Evolutionary conservation across 2,329 filamentous ascomycete genomes (phyloP).

Genomic region (Sporothrix variecibatus): DNA sequence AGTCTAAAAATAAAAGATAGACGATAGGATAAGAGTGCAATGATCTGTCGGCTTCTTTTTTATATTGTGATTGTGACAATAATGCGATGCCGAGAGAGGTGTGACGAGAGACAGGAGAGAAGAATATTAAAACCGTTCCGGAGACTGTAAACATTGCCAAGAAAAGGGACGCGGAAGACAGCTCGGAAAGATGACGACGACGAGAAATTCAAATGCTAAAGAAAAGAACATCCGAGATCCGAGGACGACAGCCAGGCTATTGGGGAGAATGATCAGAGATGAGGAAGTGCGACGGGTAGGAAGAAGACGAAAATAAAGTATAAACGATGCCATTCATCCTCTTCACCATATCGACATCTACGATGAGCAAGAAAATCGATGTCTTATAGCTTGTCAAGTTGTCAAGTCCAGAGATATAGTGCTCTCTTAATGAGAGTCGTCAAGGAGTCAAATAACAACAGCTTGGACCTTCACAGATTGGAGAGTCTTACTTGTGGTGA

Average conservation of each 20-base stretch:
- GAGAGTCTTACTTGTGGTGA: too few relatives aligned
- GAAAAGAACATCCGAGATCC: background rate
- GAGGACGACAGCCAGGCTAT: background rate
- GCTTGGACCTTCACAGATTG: too few relatives aligned
- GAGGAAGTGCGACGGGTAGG: background rate
- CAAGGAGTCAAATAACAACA: too few relatives aligned
- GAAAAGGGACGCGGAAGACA: background rate
- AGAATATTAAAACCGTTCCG: constrained; percentile 2
- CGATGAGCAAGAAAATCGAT: background rate
- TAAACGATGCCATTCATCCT: background rate
- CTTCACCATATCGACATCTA: background rate
- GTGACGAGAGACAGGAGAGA: background rate
- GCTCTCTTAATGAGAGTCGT: background rate
- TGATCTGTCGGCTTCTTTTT: background rate
- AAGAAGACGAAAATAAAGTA: background rate
- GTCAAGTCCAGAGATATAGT: background rate
- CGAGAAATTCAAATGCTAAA: background rate
- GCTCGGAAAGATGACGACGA: background rate
- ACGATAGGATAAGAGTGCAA: background rate
- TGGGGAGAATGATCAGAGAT: constrained; percentile 4
- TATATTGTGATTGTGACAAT: too few relatives aligned
- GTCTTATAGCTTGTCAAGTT: background rate
- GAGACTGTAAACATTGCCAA: constrained; percentile 18
- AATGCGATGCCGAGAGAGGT: background rate
- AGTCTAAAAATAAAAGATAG: background rate